Evolutionary conservation across 2,329 filamentous ascomycete genomes (phyloP), one percentile per base, ranked within the genome.

Genomic region (Fusarium keratoplasticum): DNA sequence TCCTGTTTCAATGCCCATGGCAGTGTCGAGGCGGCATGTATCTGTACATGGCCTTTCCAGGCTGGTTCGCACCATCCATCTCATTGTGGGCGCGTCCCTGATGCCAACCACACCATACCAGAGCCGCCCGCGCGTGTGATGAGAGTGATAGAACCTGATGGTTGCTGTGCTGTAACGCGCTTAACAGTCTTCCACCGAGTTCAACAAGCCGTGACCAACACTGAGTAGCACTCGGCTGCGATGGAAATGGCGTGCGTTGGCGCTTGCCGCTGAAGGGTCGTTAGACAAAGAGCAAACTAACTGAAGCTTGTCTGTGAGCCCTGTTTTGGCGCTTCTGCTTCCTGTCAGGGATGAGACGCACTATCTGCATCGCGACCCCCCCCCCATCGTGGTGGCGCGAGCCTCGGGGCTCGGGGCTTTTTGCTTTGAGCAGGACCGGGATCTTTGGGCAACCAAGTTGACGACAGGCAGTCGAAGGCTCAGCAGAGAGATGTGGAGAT

Each of bases 291-390:
- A 61, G 55, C 33, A 59, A 52, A 59, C 22, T 61, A 16, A 31
- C 27, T 63, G 47, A 65, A 38, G 40, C 61, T 69, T 65, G 57
- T 50, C 47, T 20, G 59, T 52, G 64, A 57, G 42, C 27, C 63
- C 27, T 58, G 50, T 50, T 36, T 47, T 62, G 33, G 18, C 44
- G 67, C 67, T 70, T 66, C 66, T 40, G 31, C 68, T 42, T 64
- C 64, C 60, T 36, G 64, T 47, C 50, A 68, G 71, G 65, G 59
- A 61, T 64, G 68, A 66, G 76, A 73, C 71, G 64, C 59, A 68
- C 61, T 65, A 55, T 70, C 59, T 40, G 52, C 66, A 67, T 70
- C 69, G 57, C 67, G 66, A 66, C 67, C 52, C 72, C 44, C 67
- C 52, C 72, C 44, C 57, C 29, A 54, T 38, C 36, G 66, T 66